These are phyloP conservation scores for Tricholoma matsutake DNA, from an alignment of 768 basidiomycete species.

Conservation along the genomic window DNA sequence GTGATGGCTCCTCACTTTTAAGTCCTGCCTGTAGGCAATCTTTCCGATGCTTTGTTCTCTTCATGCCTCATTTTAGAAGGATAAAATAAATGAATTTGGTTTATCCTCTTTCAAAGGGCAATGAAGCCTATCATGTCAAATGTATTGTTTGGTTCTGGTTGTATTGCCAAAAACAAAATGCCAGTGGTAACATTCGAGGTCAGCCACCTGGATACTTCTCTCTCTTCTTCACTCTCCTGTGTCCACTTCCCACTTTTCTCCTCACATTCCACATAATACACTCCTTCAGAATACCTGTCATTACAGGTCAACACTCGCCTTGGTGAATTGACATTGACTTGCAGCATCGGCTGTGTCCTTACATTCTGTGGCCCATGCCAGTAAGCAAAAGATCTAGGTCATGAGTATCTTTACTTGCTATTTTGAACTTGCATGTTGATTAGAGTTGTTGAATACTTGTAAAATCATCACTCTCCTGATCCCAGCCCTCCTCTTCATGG, in stretches of 20 bases:
- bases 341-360: background rate
- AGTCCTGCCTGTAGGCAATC: too few species aligned
- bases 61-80: too few species aligned
- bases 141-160: background rate
- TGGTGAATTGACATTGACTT: background rate
- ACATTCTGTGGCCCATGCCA: background rate
- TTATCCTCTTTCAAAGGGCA: too few species aligned
- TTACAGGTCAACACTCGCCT: background rate
- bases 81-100: background rate
- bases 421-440: background rate
- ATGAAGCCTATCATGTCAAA: too few species aligned
- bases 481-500: slow-evolving; percentile 19
- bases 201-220: background rate
- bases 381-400: background rate
- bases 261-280: background rate
- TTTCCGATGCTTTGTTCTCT: too few species aligned
- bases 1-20: too few species aligned
- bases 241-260: background rate
- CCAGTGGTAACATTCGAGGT: background rate
- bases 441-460: background rate
- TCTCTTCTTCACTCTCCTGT: background rate
- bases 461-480: slow-evolving; percentile 22
- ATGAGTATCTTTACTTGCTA: background rate
- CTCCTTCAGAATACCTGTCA: background rate
- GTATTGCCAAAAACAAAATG: background rate